These are phyloP conservation scores for Cordia subcordata DNA, from an alignment of 257 asterid genomes.

Conservation along the genomic window DNA sequence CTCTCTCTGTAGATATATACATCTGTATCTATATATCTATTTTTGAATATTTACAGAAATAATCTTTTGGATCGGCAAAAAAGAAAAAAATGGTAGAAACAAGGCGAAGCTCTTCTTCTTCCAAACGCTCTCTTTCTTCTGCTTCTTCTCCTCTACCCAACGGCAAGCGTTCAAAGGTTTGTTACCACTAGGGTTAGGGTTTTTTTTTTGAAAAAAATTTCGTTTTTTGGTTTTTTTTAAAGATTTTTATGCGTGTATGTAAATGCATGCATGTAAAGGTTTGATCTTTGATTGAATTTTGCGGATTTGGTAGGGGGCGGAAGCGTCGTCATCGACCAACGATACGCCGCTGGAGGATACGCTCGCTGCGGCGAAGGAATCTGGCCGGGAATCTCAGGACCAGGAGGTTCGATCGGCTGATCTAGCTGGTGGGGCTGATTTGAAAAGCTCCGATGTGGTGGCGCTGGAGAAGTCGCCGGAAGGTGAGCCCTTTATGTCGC, in stretches of 20 bases:
- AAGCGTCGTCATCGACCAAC: slow-evolving; percentile 56
- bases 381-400: slow-evolving; percentile 35
- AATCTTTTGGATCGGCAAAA: slow-evolving; percentile 1
- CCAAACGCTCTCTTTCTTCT: slow-evolving; percentile 63
- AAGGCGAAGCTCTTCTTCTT: slow-evolving; percentile 72
- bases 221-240: background rate
- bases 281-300: background rate
- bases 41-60: background rate
- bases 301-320: slow-evolving; percentile 51
- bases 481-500: slow-evolving; percentile 35
- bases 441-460: slow-evolving; percentile 36
- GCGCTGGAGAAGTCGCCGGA: slow-evolving; percentile 41
- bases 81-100: slow-evolving; percentile 72
- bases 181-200: slow-evolving; percentile 12
- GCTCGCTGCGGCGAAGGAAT: slow-evolving; percentile 26
- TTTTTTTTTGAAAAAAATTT: background rate
- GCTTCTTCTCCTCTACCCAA: slow-evolving; percentile 50
- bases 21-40: background rate
- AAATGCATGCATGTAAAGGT: slow-evolving; percentile 3
- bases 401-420: slow-evolving; percentile 63
- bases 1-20: background rate
- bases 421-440: slow-evolving; percentile 39
- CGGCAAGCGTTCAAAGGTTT: slow-evolving; percentile 88
- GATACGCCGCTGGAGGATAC: slow-evolving; percentile 39
- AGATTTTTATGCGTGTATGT: background rate